These are phyloP conservation scores for Diaporthe eres DNA, from an alignment of 2,329 filamentous ascomycete genomes.

Conservation along the genomic window DNA sequence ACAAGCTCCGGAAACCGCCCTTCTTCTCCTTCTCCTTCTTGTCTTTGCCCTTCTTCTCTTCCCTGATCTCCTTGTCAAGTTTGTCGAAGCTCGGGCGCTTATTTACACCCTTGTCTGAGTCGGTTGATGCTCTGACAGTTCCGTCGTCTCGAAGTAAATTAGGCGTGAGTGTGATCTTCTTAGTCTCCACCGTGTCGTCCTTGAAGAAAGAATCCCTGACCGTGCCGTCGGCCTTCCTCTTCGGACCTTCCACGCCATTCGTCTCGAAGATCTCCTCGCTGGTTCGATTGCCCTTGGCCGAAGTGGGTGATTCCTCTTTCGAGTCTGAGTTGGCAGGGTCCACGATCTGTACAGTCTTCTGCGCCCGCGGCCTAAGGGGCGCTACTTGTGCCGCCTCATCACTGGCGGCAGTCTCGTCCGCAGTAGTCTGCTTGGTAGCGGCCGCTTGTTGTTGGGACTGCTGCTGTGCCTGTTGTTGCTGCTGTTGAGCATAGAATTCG, in stretches of 20 bases:
- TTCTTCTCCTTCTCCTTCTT: conserved; percentile 80
- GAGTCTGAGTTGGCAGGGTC: conserved; percentile 52
- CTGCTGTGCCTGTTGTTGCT: conserved; percentile 48
- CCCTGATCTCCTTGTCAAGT: conserved; percentile 76
- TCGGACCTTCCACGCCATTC: conserved; percentile 64
- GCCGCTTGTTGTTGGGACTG: conserved; percentile 48
- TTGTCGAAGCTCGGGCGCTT: conserved; percentile 80
- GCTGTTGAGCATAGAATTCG: conserved; percentile 50
- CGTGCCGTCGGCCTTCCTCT: conserved; percentile 85
- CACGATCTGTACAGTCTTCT: conserved; percentile 55
- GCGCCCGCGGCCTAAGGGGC: conserved; percentile 64
- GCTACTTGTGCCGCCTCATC: conserved; percentile 70
- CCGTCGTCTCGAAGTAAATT: conserved; percentile 90
- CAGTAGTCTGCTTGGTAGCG: conserved; percentile 46
- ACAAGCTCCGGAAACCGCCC: conserved; percentile 71
- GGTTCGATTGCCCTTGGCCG: conserved; percentile 54
- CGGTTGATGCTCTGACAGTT: conserved; percentile 63
- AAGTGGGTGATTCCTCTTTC: conserved; percentile 52
- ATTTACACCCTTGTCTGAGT: conserved; percentile 68
- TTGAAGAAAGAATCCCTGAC: conserved; percentile 97
- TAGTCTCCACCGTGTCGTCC: conserved; percentile 93
- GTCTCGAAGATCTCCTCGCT: conserved; percentile 78
- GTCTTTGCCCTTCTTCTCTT: conserved; percentile 81
- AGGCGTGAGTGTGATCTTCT: conserved; percentile 96
- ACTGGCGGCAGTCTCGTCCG: conserved; percentile 52